Evolutionary conservation across 2,329 filamentous ascomycete species (phyloP).

Genomic region (Myriangium duriaei): DNA sequence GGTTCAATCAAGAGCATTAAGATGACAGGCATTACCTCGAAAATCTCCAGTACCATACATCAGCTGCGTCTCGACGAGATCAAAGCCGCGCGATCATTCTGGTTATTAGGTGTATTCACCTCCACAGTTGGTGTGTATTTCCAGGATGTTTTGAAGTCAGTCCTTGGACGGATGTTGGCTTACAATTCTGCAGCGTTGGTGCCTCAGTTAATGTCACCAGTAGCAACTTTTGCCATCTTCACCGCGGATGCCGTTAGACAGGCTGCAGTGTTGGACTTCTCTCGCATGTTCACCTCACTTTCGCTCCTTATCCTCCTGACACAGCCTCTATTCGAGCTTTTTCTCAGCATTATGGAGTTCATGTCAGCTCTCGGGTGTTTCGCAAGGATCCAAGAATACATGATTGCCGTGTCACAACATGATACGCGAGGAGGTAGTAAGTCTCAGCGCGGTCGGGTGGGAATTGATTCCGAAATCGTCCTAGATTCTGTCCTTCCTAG

Average conservation of each 20-base stretch:
- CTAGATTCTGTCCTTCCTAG: constrained; percentile 14
- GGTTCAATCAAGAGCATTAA: constrained; percentile 12
- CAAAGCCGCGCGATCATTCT: constrained; percentile 2
- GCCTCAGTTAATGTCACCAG: constrained; percentile 31
- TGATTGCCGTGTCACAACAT: constrained; percentile 13
- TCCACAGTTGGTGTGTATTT: constrained; percentile 1
- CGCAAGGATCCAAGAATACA: constrained; percentile 33
- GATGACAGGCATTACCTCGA: constrained; percentile 8
- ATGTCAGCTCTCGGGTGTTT: constrained; percentile 35
- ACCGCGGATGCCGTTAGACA: constrained; percentile 27
- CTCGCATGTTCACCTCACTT: too few relatives aligned
- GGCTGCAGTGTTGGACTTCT: constrained; percentile 24
- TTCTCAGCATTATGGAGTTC: constrained; percentile 34
- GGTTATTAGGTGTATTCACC: neutral
- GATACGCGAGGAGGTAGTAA: neutral
- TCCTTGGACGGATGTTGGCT: too few relatives aligned
- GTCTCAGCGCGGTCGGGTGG: neutral
- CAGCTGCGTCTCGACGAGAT: constrained; percentile 5
- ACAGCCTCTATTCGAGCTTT: constrained; percentile 33
- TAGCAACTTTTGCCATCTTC: constrained; percentile 35
- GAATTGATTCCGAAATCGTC: neutral
- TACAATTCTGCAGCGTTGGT: constrained; percentile 22
- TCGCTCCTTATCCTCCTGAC: constrained; percentile 35
- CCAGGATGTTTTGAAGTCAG: too few relatives aligned
- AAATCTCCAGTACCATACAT: neutral